Evolutionary conservation across 257 asterid genomes (phyloP), one percentile per base, ranked within the genome.

Genomic region (Nicotiana benthamiana): DNA sequence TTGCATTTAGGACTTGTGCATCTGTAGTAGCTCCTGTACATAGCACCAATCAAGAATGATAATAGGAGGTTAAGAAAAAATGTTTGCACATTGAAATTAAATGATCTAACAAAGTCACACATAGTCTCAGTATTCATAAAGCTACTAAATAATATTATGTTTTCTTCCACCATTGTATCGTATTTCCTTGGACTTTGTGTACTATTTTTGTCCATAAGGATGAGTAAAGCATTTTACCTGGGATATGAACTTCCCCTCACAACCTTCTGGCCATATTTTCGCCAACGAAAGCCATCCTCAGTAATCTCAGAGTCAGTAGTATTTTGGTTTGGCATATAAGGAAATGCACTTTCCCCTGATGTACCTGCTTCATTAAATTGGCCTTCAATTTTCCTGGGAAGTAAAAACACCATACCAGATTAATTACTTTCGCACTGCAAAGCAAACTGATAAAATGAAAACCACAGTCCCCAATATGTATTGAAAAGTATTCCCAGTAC

Each of bases 211-310:
- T 46, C 24, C 61, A 48, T 17, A 64, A 63, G 81, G 54, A 80
- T 60, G 78, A 53, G 61, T n/a, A 79, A 48, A 36, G 17, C 9
- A 52, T 26, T 65, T 84, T 85, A 94, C 97, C 98, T 93, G 28
- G 97, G 97, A 80, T 90, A 92, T 57, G 84, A 80, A 81, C 90
- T 93, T 67, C 97, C 97, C 84, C 89, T 94, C 53, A 93, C 97
- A 27, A 91, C 92, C 87, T 94, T 93, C 86, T 94, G 97, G 17
- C 98, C 97, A 57, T 94, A 93, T 85, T 94, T 94, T 88, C 97
- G 90, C 97, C 98, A 91, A 11, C 97, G 93, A 87, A 88, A 94
- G 72, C 97, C 94, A 52, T 94, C 98, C 75, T 89, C 89, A 0
- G 79, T 40, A 51, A 79, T 61, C 60, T 83, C 91, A 64, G 90